Base-by-base conservation (phyloP, 495 filamentous ascomycete species). In the Cenococcum geophilum region DNA sequence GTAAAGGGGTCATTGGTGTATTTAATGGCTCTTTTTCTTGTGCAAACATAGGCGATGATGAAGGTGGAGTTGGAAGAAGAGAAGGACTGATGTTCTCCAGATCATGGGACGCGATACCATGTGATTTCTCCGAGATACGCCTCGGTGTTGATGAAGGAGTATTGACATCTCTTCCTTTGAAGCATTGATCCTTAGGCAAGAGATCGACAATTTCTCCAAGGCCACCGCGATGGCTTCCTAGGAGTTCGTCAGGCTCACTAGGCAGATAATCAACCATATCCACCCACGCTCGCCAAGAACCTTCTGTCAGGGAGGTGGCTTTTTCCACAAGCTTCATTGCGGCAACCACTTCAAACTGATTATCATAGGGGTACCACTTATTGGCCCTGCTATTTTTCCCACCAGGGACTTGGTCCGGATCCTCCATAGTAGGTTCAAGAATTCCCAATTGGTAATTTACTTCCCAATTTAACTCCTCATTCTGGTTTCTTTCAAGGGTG, bases 391-490 rank as follows among this genome's bases (percentile, higher is more conserved):
- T 64, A 42, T 56, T 58, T 37, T 53, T 61, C 5, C 65, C 65
- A 14, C 65, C 65, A 2, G 62, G 57, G 12, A 61, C 34, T 5
- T 52, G 61, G 5, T 48, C 57, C n/a, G 55, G 35, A 34, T 64
- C 65, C 40, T 64, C 61, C 23, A 65, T 48, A 20, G 57, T 57
- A 1, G 65, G 65, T 27, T 56, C 65, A 16, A 64, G 37, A 23
- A 65, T 61, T 0, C 65, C 65, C 1, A 68, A 49, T 22, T 62
- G 36, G 32, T 61, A 68, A 36, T 68, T 68, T 14, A 68, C 62
- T 36, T 57, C 58, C 65, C 62, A 59, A 36, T 58, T 65, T 43
- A 59, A 22, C 40, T 65, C 58, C 40, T 64, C 58, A 32, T 64
- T 68, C 36, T 47, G 54, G 21, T 68, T 43, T 48, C 43, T 54